phyloP scores from a whole-genome alignment of 2,329 filamentous ascomycete genomes.

The Alternaria infectoria region DNA sequence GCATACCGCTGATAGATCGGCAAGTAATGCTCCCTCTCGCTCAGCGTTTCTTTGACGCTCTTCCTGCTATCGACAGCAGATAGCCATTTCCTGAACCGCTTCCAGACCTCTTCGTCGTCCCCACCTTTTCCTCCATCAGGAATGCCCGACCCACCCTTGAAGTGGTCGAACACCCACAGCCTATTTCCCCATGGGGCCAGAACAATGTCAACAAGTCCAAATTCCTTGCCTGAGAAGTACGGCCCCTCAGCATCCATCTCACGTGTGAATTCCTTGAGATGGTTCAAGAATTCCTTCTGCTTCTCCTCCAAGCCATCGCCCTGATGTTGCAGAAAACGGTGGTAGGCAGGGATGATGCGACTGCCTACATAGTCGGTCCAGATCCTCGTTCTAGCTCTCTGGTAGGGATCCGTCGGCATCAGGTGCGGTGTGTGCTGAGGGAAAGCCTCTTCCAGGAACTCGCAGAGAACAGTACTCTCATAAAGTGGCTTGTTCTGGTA shows the following conservation, averaged over 20 bases:
- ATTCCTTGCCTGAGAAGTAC: conserved; percentile 69
- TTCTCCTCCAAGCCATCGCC: conserved; percentile 56
- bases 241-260: conserved; percentile 69
- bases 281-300: conserved; percentile 63
- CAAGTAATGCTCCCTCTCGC: conserved; percentile 70
- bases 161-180: conserved; percentile 76
- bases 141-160: conserved; percentile 66
- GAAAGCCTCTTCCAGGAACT: conserved; percentile 78
- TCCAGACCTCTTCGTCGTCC: conserved; percentile 66
- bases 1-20: conserved; percentile 66
- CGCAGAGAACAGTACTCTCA: conserved; percentile 74
- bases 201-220: conserved; percentile 73
- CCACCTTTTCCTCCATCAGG: conserved; percentile 56
- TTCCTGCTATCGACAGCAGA: conserved; percentile 64
- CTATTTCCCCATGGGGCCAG: conserved; percentile 76
- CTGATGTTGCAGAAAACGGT: conserved; percentile 60
- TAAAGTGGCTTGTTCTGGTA: conserved; percentile 67
- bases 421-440: conserved; percentile 58
- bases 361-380: conserved; percentile 77
- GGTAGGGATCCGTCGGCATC: conserved; percentile 67
- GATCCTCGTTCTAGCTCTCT: conserved; percentile 68
- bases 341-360: conserved; percentile 72
- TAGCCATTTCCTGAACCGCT: conserved; percentile 69
- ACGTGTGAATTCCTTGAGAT: conserved; percentile 65
- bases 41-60: conserved; percentile 72